A percentile compares a stretch with the other conserved stretches of the same genome.
These are phyloP conservation scores for Tuber aestivum DNA, from an alignment of 495 filamentous ascomycete species.

Conservation along the genomic window DNA sequence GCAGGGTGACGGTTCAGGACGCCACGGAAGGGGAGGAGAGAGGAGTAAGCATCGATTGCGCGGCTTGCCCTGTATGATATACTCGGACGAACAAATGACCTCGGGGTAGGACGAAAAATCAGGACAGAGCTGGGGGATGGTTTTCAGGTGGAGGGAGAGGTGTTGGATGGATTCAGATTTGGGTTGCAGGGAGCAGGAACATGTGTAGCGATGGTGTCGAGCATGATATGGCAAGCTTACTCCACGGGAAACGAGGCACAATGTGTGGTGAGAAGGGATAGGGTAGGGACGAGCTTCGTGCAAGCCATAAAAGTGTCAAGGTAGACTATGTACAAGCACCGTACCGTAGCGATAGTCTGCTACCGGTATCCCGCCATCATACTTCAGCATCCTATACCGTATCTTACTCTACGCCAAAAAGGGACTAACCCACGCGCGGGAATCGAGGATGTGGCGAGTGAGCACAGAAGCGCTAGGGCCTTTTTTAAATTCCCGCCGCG, in stretches of 20 bases:
- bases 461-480: constrained; percentile 17
- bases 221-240: not conserved
- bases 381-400: too few relatives aligned
- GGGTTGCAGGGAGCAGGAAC: not conserved
- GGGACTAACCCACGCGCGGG: not conserved
- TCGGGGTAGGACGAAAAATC: not conserved
- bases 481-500: constrained; percentile 14
- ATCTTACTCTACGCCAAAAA: not conserved
- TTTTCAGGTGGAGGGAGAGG: not conserved
- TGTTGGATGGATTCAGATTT: not conserved
- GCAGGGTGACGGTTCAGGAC: not conserved
- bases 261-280: not conserved
- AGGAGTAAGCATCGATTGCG: not conserved
- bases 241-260: not conserved
- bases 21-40: not conserved
- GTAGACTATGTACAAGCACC: too few relatives aligned
- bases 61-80: not conserved
- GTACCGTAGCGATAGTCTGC: not conserved
- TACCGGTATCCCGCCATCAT: not conserved
- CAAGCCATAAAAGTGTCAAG: not conserved
- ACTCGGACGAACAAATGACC: not conserved
- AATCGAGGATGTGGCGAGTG: constrained; percentile 36
- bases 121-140: not conserved
- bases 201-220: not conserved
- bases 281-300: not conserved